Evolutionary conservation across 305 asterid genomes (phyloP), one percentile per base, ranked within the genome.

Genomic region (Fraxinus paxiana): DNA sequence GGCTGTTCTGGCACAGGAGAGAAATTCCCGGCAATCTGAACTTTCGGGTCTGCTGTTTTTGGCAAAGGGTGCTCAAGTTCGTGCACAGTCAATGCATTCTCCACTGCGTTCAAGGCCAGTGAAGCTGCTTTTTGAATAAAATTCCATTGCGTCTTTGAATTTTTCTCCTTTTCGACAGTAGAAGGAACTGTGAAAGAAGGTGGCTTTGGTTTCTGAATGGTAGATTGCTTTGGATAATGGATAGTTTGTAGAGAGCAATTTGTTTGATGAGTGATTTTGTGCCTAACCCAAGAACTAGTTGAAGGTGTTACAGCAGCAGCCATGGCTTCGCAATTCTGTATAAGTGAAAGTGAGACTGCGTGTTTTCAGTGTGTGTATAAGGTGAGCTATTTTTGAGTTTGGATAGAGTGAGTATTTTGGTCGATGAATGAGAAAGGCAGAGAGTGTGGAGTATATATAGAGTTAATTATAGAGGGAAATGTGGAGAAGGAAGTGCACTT

Each of bases 1-100:
- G 97, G 92, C n/a, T 92, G 92, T 61, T 95, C 98, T 33, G 97
- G 91, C 67, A 95, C 98, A 35, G 98, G 98, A 4, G 98, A 88
- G 75, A 95, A 95, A 75, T 93, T 95, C 0, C 98, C 98, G 79
- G 98, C 84, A 80, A 95, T 95, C 73, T 95, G 98, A 75, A 93
- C 91, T 0, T 78, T 8, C 2, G 98, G 98, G 81, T 95, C 98
- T 8, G 97, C 97, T 0, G 98, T 95, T 85, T 92, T 95, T 0
- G 98, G 97, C 18, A 95, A 77, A 5, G 98, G 94, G 56, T 85
- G 92, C 10, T 87, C 76, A 56, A 88, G 89, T 77, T 95, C 98
- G 46, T 84, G 90, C 7, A 85, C 83, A 0, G 91, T 95, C 26
- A 95, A 73, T 13, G 90, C 92, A 33, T 24, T 76, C 82, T 95